Conservation (phyloP, 352 stramenopile genomes). For the Pseudoperonospora humuli region DNA sequence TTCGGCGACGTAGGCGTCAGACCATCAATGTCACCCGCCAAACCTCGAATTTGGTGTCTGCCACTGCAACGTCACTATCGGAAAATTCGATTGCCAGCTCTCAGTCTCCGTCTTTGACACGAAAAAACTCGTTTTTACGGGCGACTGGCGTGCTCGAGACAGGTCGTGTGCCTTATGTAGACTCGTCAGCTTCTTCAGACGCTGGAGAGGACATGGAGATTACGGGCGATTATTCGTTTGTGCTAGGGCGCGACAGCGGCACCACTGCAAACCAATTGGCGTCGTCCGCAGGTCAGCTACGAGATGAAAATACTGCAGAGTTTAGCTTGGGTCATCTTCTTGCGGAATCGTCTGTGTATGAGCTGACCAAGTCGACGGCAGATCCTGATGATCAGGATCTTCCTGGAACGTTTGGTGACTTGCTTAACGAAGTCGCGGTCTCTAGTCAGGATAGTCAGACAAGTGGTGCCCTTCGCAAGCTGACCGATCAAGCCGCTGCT, state of each 20-base stretch:
- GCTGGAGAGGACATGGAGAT: conserved; percentile 84
- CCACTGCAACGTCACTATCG: conserved; percentile 2
- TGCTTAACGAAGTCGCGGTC: conserved; percentile 23
- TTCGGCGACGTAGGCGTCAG: conserved; percentile 38
- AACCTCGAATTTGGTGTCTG: conserved; percentile 1
- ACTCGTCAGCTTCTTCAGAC: conserved; percentile 73
- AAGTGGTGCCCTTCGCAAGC: conserved; percentile 2
- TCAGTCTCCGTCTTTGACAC: conserved; percentile 7
- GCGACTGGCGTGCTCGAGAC: conserved; percentile 10
- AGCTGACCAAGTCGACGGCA: conserved; percentile 20
- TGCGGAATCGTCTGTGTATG: conserved; percentile 42
- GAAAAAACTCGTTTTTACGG: conserved; percentile 43
- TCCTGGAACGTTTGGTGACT: conserved; percentile 14
- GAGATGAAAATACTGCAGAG: conserved; percentile 51
- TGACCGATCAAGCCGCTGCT: conserved; percentile 30
- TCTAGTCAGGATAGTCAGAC: conserved; percentile 7
- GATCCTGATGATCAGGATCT: conserved; percentile 20
- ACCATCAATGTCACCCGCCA: conserved; percentile 26
- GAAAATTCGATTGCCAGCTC: conserved; percentile 4
- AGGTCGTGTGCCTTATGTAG: conserved; percentile 45
- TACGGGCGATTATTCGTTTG: conserved; percentile 60
- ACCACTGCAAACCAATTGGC: conserved; percentile 1
- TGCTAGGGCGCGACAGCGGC: conserved; percentile 9
- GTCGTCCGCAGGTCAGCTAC: conserved; percentile 3
- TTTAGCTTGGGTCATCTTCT: conserved; percentile 57